Conservation (phyloP, 2,329 filamentous ascomycete genomes). For the Fusarium nelsonii region DNA sequence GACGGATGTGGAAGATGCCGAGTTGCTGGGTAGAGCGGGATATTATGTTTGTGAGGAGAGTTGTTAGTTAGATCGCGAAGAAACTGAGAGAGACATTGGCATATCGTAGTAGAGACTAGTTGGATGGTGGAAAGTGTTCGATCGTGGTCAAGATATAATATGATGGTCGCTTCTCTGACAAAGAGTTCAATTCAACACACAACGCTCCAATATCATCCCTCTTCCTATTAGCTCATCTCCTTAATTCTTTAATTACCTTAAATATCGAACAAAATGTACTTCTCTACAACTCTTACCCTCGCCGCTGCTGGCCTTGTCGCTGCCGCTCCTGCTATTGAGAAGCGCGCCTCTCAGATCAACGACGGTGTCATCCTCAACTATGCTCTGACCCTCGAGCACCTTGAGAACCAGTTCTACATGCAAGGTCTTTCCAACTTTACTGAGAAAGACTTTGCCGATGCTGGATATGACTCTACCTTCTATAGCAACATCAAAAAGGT, state of each 20-base stretch:
- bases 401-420: slow-evolving; percentile 73
- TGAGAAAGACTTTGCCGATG: slow-evolving; percentile 62
- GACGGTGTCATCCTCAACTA: slow-evolving; percentile 59
- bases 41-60: background rate
- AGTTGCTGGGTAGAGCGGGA: background rate
- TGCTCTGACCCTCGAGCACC: slow-evolving; percentile 64
- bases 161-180: background rate
- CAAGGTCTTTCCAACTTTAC: slow-evolving; percentile 70
- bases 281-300: slow-evolving; percentile 25
- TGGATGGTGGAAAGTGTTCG: background rate
- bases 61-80: background rate
- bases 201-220: background rate
- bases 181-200: background rate
- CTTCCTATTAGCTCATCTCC: background rate
- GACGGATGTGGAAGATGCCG: slow-evolving; percentile 23
- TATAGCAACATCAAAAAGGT: slow-evolving; percentile 70
- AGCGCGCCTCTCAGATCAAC: slow-evolving; percentile 33
- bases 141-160: background rate
- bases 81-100: background rate
- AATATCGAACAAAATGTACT: slow-evolving; percentile 16
- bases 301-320: slow-evolving; percentile 32
- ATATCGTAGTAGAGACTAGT: background rate
- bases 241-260: background rate
- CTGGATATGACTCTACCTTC: slow-evolving; percentile 64
- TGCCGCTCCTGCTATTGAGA: slow-evolving; percentile 29